Evolutionary conservation across 768 basidiomycete species (phyloP), one percentile per base, ranked within the genome.

Genomic region (Pisolithus microcarpus): DNA sequence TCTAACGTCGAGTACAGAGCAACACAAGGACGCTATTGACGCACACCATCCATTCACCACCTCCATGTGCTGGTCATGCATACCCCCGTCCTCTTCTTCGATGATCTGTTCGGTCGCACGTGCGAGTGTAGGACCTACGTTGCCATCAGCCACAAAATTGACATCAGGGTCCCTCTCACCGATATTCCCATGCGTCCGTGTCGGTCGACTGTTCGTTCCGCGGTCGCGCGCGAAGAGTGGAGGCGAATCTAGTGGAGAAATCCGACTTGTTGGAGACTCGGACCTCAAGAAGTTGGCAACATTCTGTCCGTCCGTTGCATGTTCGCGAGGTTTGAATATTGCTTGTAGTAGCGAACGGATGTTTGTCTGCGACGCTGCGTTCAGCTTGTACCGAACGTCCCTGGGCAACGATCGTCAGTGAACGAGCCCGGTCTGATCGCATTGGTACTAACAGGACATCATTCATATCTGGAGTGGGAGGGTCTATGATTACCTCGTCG

Each of bases 21-120:
- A 21, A 39, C 23, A 28, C 43, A 44, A n/a, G 0, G 72, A 71
- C 38, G 72, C 72, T 75, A 39, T 23, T 5, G 39, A 74, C 77
- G 40, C 59, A 86, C 86, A 63, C 82, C 84, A 84, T 26, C 84
- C 85, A 62, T 79, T 73, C 1, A 85, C 75, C 31, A 85, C 58
- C 8, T 74, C 66, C 72, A 87, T 75, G 61, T 79, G 77, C 46
- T 74, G 72, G 31, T 59, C 60, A n/a, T 72, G 66, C 6, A 79
- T 53, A 44, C 79, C 75, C 4, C 64, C 65, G 21, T 77, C 75
- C 34, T 72, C 66, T 43, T 75, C 68, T 38, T 72, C 66, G 43
- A 63, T 58, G 42, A 68, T 51, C 42, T 62, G 56, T 10, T 52
- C 54, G 34, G 61, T 61, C 9, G 62, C 61, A 36, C 21, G 39